Evolutionary conservation across 139 green algal genomes (phyloP), one percentile per base, ranked within the genome.

Genomic region (Haematococcus lacustris): DNA sequence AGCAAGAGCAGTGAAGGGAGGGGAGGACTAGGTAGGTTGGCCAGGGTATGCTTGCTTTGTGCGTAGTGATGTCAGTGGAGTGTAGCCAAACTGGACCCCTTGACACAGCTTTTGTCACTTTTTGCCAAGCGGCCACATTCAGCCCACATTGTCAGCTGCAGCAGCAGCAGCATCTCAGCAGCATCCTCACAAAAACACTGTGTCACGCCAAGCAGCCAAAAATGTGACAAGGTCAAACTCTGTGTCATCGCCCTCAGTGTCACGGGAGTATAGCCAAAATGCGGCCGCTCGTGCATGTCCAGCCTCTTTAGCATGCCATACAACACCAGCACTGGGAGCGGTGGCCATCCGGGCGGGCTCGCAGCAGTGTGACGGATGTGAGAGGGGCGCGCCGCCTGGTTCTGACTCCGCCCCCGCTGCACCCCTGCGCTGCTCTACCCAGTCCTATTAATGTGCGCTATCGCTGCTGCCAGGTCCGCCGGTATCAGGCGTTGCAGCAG

Each of bases 401-500:
- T n/a, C n/a, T n/a, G n/a, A n/a, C n/a, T n/a, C n/a, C n/a, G n/a
- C n/a, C n/a, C n/a, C n/a, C n/a, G 17, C 13, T 21, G 21, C 47
- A 57, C 47, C 13, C 47, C 13, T 21, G 21, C 47, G 21, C 47
- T n/a, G 17, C 13, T 57, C 13, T 57, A 57, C 47, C 17, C 47
- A 57, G 17, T n/a, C 47, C 13, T 21, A 57, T 21, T n/a, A 13
- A 57, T 21, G 21, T 21, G 21, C 47, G 21, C 53, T 37, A 25
- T 37, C 53, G 33, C 53, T 37, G 26, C 32, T 26, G 33, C 53
- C 70, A 83, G 78, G 73, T 79, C 23, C 40, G 47, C 51, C 73
- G 76, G 66, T 84, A 78, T 50, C 43, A 23, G 1, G 51, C 40
- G 7, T 3, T 4, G 0, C 78, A 80, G 66, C 66, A 78, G 60